These are phyloP conservation scores for Apophysomyces elegans DNA, from an alignment of 371 early-diverging fungal species.

Conservation along the genomic window DNA sequence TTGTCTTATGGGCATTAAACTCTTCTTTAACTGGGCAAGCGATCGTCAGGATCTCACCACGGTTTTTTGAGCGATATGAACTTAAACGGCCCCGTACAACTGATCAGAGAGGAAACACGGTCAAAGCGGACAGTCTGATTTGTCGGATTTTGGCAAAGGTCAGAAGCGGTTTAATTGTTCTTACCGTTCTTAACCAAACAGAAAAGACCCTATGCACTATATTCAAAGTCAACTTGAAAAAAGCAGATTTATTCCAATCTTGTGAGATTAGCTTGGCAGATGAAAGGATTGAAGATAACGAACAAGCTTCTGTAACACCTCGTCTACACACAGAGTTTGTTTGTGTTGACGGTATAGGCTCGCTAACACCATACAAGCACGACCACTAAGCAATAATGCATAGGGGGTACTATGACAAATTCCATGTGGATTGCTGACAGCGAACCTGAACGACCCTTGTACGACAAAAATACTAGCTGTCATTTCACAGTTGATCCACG, in stretches of 20 bases:
- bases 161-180: not conserved
- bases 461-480: constrained; percentile 18
- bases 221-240: constrained; percentile 19
- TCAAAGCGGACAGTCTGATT: constrained; percentile 20
- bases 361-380: not conserved
- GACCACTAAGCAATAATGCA: not conserved
- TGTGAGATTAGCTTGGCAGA: constrained; percentile 15
- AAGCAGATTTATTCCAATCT: constrained; percentile 10
- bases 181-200: not conserved
- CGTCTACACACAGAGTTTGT: constrained; percentile 13
- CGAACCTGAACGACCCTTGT: constrained; percentile 17
- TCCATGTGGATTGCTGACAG: constrained; percentile 23
- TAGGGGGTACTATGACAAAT: constrained; percentile 23
- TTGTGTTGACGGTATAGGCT: constrained; percentile 6
- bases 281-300: not conserved
- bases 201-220: constrained; percentile 15
- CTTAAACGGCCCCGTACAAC: constrained; percentile 15
- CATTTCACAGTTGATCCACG: constrained; percentile 21
- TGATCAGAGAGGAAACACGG: not conserved
- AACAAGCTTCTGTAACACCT: not conserved
- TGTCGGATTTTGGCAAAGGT: constrained; percentile 22
- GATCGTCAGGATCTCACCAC: constrained; percentile 30
- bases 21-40: constrained; percentile 27
- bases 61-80: constrained; percentile 25
- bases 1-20: constrained; percentile 27